These are phyloP conservation scores for Cinchona pubescens DNA, from an alignment of 257 asterid species.

Conservation along the genomic window DNA sequence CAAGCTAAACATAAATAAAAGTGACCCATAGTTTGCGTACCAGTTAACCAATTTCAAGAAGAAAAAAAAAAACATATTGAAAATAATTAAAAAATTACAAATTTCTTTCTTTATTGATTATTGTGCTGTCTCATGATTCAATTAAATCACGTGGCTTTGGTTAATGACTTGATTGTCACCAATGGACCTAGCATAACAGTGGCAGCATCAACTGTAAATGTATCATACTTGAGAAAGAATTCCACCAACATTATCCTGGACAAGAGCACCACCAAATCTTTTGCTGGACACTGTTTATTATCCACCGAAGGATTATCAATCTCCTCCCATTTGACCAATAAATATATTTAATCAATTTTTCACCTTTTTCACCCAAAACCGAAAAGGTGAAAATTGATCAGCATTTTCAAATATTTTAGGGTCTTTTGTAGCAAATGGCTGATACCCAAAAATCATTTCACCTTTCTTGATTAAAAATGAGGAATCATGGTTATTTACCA, in stretches of 20 bases:
- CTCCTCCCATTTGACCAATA: conserved; percentile 82
- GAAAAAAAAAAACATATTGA: no score
- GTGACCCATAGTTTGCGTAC: no score
- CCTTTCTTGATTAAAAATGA: conserved; percentile 58
- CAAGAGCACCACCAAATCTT: conserved; percentile 47
- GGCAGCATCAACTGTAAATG: conserved; percentile 35
- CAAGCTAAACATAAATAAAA: no score
- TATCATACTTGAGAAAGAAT: conserved; percentile 59
- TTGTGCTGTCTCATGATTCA: neutral
- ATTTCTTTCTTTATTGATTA: neutral
- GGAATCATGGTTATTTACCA: conserved; percentile 52
- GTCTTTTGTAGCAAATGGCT: conserved; percentile 68
- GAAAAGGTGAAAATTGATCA: conserved; percentile 46
- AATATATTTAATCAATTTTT: conserved; percentile 45
- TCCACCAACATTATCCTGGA: conserved; percentile 66
- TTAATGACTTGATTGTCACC: conserved; percentile 47
- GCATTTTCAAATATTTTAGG: conserved; percentile 41
- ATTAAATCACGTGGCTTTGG: conserved; percentile 23
- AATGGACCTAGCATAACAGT: conserved; percentile 38
- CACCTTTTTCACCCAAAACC: conserved; percentile 68
- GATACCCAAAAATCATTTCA: conserved; percentile 73
- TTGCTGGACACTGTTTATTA: conserved; percentile 74
- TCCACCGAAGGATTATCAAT: conserved; percentile 42
- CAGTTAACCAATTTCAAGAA: no score
- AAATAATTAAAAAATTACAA: no score